Evolutionary conservation across 306 rosid species (phyloP).

Genomic region (Delonix regia): DNA sequence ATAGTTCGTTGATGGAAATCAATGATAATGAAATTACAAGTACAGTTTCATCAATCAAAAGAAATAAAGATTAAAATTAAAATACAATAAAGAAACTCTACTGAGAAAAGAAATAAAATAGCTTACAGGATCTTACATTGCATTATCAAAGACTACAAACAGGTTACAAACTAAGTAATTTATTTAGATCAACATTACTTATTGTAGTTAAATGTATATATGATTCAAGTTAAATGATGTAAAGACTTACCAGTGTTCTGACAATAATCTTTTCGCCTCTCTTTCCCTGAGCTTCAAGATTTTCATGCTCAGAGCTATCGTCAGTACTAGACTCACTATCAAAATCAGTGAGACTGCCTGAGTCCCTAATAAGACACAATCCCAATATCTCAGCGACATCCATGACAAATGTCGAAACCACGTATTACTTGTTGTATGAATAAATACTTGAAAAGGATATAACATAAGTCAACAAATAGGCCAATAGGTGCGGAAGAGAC

Average conservation of each 20-base stretch:
- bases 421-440: not conserved
- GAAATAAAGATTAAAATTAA: too few relatives aligned
- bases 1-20: not conserved
- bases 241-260: conserved; percentile 54
- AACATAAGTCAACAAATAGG: not conserved
- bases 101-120: not conserved
- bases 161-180: too few relatives aligned
- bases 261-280: conserved; percentile 44
- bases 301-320: conserved; percentile 47
- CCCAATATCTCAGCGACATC: not conserved
- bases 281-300: conserved; percentile 44
- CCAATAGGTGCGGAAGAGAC: not conserved
- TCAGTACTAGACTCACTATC: conserved; percentile 49
- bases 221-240: not conserved
- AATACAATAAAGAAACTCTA: too few relatives aligned
- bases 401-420: not conserved
- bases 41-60: not conserved
- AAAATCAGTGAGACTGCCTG: conserved; percentile 52
- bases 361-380: conserved; percentile 44
- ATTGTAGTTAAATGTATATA: not conserved
- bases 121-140: not conserved
- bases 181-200: not conserved
- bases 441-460: not conserved
- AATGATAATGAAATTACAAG: too few relatives aligned
- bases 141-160: not conserved